Conservation (phyloP, 192 early-diverging fungal genomes). For the Gamsiella multidivaricata region DNA sequence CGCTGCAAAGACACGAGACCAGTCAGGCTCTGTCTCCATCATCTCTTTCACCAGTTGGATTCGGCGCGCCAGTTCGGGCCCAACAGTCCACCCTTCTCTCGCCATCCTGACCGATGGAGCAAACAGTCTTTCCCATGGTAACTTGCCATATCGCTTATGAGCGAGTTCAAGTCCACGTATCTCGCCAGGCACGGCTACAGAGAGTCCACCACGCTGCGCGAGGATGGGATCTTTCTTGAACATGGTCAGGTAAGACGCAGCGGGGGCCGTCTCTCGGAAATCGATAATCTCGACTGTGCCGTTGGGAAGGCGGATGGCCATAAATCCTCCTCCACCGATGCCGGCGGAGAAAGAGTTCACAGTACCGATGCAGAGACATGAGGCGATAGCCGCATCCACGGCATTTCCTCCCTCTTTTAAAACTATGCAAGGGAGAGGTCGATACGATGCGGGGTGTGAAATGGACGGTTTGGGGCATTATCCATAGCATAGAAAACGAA, state of each 20-base stretch:
- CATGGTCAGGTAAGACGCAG: slow-evolving; percentile 78
- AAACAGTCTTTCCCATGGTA: slow-evolving; percentile 86
- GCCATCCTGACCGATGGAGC: slow-evolving; percentile 77
- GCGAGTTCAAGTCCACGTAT: slow-evolving; percentile 88
- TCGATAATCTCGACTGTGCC: slow-evolving; percentile 79
- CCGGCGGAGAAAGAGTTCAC: slow-evolving; percentile 90
- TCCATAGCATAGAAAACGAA: background rate
- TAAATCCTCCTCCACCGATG: slow-evolving; percentile 96
- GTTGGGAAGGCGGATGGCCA: slow-evolving; percentile 77
- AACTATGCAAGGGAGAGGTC: slow-evolving; percentile 42
- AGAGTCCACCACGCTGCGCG: slow-evolving; percentile 76
- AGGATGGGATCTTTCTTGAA: slow-evolving; percentile 75
- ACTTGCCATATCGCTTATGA: slow-evolving; percentile 81
- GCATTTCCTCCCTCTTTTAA: slow-evolving; percentile 89
- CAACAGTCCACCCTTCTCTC: slow-evolving; percentile 77
- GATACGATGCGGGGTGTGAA: background rate
- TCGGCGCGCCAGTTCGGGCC: slow-evolving; percentile 47
- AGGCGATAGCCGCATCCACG: slow-evolving; percentile 89
- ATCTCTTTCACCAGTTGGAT: slow-evolving; percentile 22
- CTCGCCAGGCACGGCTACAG: slow-evolving; percentile 89
- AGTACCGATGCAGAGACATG: slow-evolving; percentile 86
- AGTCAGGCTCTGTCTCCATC: slow-evolving; percentile 28
- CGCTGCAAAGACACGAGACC: slow-evolving; percentile 35
- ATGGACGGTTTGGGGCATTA: too few relatives aligned
- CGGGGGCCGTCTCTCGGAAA: slow-evolving; percentile 89